These are phyloP conservation scores for Porcisia hertigi DNA, from an alignment of 208 protist genomes.

Conservation along the genomic window DNA sequence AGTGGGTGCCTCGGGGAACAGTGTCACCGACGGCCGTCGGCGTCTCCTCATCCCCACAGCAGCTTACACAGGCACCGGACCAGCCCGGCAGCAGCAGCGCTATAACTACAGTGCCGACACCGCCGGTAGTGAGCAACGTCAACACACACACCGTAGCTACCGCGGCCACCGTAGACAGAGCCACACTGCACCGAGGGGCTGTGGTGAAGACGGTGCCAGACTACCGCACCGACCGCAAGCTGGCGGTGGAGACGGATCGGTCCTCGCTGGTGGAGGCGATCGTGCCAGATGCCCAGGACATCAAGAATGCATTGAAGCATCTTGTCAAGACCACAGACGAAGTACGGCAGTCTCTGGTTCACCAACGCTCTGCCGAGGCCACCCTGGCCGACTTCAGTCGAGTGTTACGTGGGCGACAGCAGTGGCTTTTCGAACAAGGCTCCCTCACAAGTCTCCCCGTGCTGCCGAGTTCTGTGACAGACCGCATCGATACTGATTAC, in stretches of 20 bases:
- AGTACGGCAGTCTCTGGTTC: slow-evolving; percentile 34
- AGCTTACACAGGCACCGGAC: background rate
- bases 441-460: slow-evolving; percentile 25
- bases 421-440: slow-evolving; percentile 47
- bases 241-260: slow-evolving; percentile 33
- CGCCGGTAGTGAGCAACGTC: background rate
- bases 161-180: slow-evolving; percentile 14
- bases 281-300: slow-evolving; percentile 34
- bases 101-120: background rate
- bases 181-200: slow-evolving; percentile 24
- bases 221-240: slow-evolving; percentile 28
- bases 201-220: slow-evolving; percentile 29
- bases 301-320: slow-evolving; percentile 34
- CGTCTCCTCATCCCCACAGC: slow-evolving; percentile 4
- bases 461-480: slow-evolving; percentile 39
- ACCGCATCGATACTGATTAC: slow-evolving; percentile 61
- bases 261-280: slow-evolving; percentile 32
- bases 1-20: slow-evolving; percentile 31
- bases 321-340: slow-evolving; percentile 35
- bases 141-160: background rate
- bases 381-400: slow-evolving; percentile 69
- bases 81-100: background rate
- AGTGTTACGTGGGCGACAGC: slow-evolving; percentile 48
- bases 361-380: slow-evolving; percentile 43
- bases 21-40: slow-evolving; percentile 5